Evolutionary conservation across 2,329 filamentous ascomycete species (phyloP), one percentile per base, ranked within the genome.

Genomic region (Scopulariopsis brevicaulis): DNA sequence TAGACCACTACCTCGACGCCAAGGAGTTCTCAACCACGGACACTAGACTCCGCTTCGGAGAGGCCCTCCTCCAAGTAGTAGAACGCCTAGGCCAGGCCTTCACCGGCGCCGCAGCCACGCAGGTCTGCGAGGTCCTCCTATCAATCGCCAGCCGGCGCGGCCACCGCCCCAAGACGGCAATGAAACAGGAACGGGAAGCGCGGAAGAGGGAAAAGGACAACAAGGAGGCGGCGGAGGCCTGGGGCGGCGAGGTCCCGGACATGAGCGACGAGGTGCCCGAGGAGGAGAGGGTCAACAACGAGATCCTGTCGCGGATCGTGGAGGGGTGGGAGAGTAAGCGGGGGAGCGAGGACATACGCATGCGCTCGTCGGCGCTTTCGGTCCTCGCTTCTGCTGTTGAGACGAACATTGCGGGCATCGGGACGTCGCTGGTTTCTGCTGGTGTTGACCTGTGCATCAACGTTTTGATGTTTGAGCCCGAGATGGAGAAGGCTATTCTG

Each of bases 281-380:
- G 40, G 72, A 74, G 54, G 73, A 74, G 64, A 75, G 66, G 62
- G 70, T 64, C 52, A 76, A 71, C 60, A 77, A 77, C 58, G 82
- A 76, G 34, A 74, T 78, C 53, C 66, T 86, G 14, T 72, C 75
- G 24, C 74, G 77, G 59, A 88, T 90, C 60, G 74, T 89, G 0
- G 72, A 77, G 15, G 85, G 84, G 1, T 90, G 87, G 87, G 78
- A 85, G 62, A 79, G 83, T 61, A 84, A 82, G 58, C 73, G 77
- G 18, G 85, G 84, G 0, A 77, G 78, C 59, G 87, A 90, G 67
- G 87, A 90, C 65, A 74, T 89, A 14, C 78, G 87, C 4, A 79
- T 91, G 63, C 81, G 87, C 1, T 73, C 85, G 15, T 89, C 86
- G 24, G 84, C 86, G 4, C 68, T 91, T 7, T 86, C 85, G 4